Evolutionary conservation across 1,284 basidiomycete genomes (phyloP).

Genomic region (Leccinum griseonigrum): DNA sequence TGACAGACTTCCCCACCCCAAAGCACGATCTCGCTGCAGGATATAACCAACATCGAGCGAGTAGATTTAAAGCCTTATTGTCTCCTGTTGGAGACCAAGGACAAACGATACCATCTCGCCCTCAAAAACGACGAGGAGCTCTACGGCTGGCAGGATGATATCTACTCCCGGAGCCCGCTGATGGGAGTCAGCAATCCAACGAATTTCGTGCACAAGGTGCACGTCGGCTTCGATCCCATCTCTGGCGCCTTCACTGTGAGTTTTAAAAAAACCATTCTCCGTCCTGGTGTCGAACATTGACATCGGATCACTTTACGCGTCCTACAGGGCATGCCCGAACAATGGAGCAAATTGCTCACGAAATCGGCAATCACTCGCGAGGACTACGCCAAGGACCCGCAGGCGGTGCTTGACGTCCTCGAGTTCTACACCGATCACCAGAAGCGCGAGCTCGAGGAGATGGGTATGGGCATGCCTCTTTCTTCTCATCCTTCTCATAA

Average conservation of each 20-base stretch:
- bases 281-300: not conserved
- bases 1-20: slow-evolving; percentile 62
- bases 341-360: slow-evolving; percentile 94
- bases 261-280: not conserved
- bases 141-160: slow-evolving; percentile 96
- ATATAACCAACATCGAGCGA: slow-evolving; percentile 86
- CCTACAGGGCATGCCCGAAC: slow-evolving; percentile 86
- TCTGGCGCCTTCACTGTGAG: slow-evolving; percentile 90
- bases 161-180: slow-evolving; percentile 88
- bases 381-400: slow-evolving; percentile 95
- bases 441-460: slow-evolving; percentile 82
- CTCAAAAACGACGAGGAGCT: slow-evolving; percentile 94
- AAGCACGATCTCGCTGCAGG: slow-evolving; percentile 66
- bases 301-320: slow-evolving; percentile 2
- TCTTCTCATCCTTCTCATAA: not conserved
- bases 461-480: slow-evolving; percentile 38
- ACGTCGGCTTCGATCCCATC: slow-evolving; percentile 95
- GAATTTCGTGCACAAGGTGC: slow-evolving; percentile 97
- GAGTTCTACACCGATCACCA: slow-evolving; percentile 99
- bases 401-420: slow-evolving; percentile 95
- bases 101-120: slow-evolving; percentile 75
- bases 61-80: slow-evolving; percentile 94
- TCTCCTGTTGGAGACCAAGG: slow-evolving; percentile 80
- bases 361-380: slow-evolving; percentile 97
- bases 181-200: slow-evolving; percentile 94